Conservation (phyloP, 768 basidiomycete genomes). For the Rhizopogon roseolus region DNA sequence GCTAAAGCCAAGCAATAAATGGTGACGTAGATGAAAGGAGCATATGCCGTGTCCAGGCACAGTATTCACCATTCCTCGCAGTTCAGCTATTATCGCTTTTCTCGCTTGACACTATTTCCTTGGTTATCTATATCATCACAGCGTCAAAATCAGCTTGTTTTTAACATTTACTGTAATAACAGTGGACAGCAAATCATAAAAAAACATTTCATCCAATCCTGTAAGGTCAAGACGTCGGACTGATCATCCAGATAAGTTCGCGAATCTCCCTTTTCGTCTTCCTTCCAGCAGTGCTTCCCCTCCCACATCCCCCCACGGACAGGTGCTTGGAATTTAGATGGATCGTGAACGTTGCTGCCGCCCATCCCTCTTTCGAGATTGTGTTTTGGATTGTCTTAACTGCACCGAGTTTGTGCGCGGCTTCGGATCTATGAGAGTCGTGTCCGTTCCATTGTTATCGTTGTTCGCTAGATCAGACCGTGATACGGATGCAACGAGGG, state of each 20-base stretch:
- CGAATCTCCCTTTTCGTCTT: slow-evolving; percentile 13
- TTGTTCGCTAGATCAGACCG: not conserved
- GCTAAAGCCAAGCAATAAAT: slow-evolving; percentile 49
- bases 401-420: slow-evolving; percentile 2
- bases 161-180: not conserved
- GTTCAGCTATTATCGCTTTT: not conserved
- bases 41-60: not conserved
- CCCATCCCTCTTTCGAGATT: not conserved
- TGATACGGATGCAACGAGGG: slow-evolving; percentile 4
- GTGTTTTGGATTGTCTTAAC: slow-evolving; percentile 2
- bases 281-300: slow-evolving; percentile 21
- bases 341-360: not conserved
- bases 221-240: not conserved
- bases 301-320: slow-evolving; percentile 16
- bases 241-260: not conserved
- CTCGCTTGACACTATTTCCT: not conserved
- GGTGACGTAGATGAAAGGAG: not conserved
- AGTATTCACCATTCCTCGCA: not conserved
- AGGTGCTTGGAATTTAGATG: too few species aligned
- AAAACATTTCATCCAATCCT: not conserved
- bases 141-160: not conserved
- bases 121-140: not conserved
- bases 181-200: not conserved
- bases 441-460: slow-evolving; percentile 8
- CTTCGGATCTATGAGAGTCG: not conserved